These are phyloP conservation scores for Leucocoprinus leucothites DNA, from an alignment of 768 basidiomycete species.

Conservation along the genomic window DNA sequence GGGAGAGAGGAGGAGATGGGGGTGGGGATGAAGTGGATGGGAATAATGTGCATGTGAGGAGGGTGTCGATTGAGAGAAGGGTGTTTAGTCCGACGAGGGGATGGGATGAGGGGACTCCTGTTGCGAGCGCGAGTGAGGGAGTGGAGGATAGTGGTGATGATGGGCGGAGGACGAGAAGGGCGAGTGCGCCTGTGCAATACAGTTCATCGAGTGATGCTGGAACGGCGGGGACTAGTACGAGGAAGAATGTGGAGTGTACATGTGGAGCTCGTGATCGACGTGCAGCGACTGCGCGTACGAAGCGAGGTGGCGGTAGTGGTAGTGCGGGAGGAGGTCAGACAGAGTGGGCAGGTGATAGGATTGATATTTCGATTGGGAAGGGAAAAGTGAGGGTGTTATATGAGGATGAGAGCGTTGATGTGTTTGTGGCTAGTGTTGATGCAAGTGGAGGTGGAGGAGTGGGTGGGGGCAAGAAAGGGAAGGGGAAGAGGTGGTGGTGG, in stretches of 20 bases:
- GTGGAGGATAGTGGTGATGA: neutral
- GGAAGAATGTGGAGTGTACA: neutral
- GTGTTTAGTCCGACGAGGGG: neutral
- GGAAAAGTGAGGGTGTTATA: conserved; percentile 11
- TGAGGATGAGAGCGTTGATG: conserved; percentile 10
- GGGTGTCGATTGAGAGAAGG: neutral
- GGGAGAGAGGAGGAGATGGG: neutral
- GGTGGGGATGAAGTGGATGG: neutral
- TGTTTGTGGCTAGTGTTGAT: neutral
- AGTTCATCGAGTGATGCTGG: neutral
- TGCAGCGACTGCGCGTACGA: neutral
- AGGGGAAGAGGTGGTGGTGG: too few relatives aligned
- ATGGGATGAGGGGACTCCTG: neutral
- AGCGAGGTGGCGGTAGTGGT: neutral
- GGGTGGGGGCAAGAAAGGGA: neutral
- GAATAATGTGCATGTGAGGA: neutral
- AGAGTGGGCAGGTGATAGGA: conserved; percentile 14
- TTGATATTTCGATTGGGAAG: conserved; percentile 12
- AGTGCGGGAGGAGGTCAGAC: neutral
- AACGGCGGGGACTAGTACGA: neutral
- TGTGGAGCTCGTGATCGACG: neutral
- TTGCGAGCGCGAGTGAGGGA: neutral
- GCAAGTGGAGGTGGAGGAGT: neutral
- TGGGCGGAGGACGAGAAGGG: neutral
- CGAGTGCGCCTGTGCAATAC: too few relatives aligned